phyloP scores from a whole-genome alignment of 2,329 filamentous ascomycete species.

The Ceratocystis diversiconidia region DNA sequence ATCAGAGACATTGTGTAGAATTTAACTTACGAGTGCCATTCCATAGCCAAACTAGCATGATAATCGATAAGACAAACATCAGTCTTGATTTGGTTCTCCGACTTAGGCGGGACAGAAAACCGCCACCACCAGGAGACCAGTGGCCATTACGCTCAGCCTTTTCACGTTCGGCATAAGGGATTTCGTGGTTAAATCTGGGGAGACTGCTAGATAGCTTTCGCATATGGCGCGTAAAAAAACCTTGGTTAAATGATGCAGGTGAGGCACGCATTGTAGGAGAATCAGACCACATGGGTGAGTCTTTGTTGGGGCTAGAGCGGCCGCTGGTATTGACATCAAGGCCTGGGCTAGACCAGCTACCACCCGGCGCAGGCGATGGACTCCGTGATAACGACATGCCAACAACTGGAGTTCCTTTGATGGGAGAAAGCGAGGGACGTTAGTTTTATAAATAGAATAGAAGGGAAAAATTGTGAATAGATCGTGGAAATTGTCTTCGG shows the following conservation, averaged over 20 bases:
- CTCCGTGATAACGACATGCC: slow-evolving; percentile 77
- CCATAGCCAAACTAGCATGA: slow-evolving; percentile 50
- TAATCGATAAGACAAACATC: slow-evolving; percentile 42
- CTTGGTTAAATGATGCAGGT: slow-evolving; percentile 66
- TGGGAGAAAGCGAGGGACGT: background rate
- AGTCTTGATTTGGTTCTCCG: slow-evolving; percentile 52
- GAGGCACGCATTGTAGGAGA: slow-evolving; percentile 34
- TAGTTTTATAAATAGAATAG: slow-evolving; percentile 5
- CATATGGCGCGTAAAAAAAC: slow-evolving; percentile 77
- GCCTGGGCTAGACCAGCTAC: slow-evolving; percentile 78
- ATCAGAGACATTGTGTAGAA: background rate
- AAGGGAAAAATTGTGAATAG: background rate
- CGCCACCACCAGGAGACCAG: slow-evolving; percentile 29
- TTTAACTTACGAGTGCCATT: slow-evolving; percentile 56
- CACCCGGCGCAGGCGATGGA: slow-evolving; percentile 68
- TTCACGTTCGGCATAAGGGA: slow-evolving; percentile 60
- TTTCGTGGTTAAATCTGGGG: slow-evolving; percentile 49
- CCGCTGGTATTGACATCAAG: slow-evolving; percentile 57
- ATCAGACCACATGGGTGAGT: slow-evolving; percentile 15
- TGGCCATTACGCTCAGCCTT: slow-evolving; percentile 46
- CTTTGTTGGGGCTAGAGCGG: slow-evolving; percentile 43
- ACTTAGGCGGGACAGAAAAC: slow-evolving; percentile 39
- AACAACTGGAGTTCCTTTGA: slow-evolving; percentile 39
- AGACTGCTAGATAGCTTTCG: slow-evolving; percentile 66
- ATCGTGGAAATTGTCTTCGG: background rate